Base-by-base conservation (phyloP, 2,329 filamentous ascomycete genomes). In the Fusarium newnesense region DNA sequence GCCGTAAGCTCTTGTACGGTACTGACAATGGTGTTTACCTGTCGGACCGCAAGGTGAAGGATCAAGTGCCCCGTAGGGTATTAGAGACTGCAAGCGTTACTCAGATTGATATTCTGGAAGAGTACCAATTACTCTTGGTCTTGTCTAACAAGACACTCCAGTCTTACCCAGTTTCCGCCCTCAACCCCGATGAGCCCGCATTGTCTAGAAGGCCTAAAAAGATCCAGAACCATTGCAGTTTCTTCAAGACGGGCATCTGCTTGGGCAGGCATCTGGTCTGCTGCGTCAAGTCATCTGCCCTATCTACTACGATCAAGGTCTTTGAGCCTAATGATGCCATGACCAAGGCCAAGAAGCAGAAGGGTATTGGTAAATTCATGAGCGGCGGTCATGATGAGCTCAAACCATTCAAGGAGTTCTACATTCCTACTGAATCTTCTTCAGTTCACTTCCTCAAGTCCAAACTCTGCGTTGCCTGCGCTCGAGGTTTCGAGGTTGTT, bases 271-370 rank as follows among this genome's bases (percentile, higher is more conserved):
- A 98, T 80, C 87, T 99, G 60, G 96, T 99, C 36, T 98, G 96
- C 84, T 97, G 94, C 76, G 96, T 98, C 79, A 98, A 97, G 85
- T 97, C 94, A 44, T 96, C 93, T 24, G 94, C 95, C 7, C 86
- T 98, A 37, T 97, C 94, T 59, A 97, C 94, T 19, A 98, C 96
- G 4, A 97, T 99, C 86, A 98, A 98, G 84, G 96, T 98, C n/a
- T 98, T 94, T 83, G 96, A 99, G 84, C 96, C 96, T 2, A 97
- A 97, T 84, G 96, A 98, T 80, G 93, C 94, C 70, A 93, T 97
- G 87, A 92, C 93, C 61, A 96, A 95, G 85, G 94, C 94, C 66
- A 97, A 96, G 86, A 98, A 97, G 85, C 97, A 97, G 81, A 96
- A 95, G 78, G 96, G 96, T 24, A 92, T 99, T 68, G 92, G 94